Evolutionary conservation across 2,329 filamentous ascomycete species (phyloP), one percentile per base, ranked within the genome.

Genomic region (Pyrenophora tritici-repentis): DNA sequence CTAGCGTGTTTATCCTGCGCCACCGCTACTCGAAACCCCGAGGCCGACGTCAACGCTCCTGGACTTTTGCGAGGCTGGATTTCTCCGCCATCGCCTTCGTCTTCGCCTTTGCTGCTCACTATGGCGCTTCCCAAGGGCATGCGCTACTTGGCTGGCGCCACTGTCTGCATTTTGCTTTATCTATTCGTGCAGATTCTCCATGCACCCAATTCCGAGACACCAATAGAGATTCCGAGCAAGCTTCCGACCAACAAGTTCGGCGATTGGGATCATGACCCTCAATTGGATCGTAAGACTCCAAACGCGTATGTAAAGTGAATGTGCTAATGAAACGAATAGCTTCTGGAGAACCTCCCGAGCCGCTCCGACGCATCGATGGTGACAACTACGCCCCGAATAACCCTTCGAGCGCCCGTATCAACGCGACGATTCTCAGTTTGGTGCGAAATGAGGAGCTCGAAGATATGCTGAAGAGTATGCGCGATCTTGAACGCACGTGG

Each of bases 401-500:
- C 67, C 79, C 83, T 43, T 84, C 91, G 56, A 89, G 88, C 44
- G 86, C 88, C 61, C 90, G 94, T 69, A 94, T 96, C 74, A 94
- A 96, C 73, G 94, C 94, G 52, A 97, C 94, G 3, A 81, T 99
- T 50, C 82, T 99, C 61, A 89, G 91, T 17, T 83, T 99, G 32
- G 94, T 99, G 48, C 87, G 94, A 55, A 99, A 99, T 69, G 86
- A 90, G 70, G 94, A 99, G 78, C 78, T 97, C 22, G 77, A 85
- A 17, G 89, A 88, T 39, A 89, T 99, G 80, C 79, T 97, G 20
- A 84, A 87, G 70, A 91, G 91, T 20, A 99, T 99, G 90, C 76
- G 77, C 47, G 93, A 99, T 69, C 81, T 99, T 53, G 94, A 99
- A 77, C 80, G 88, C 60, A 97, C 93, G 1, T 99, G 92, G 91